Base-by-base conservation (phyloP, 73 alveolate species). In the Uronychia setigera region DNA sequence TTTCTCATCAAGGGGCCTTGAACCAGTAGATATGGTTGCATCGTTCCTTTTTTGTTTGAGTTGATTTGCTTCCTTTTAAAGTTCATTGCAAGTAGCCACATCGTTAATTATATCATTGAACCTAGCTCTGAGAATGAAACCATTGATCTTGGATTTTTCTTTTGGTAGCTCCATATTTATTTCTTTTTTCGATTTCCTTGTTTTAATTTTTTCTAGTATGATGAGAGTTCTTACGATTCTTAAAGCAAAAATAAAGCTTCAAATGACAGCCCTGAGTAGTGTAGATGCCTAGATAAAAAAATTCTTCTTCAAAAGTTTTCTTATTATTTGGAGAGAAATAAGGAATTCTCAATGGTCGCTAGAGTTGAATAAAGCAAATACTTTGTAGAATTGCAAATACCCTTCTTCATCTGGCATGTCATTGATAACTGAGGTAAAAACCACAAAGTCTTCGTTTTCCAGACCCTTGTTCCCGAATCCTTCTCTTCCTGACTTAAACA, bases 371-470 rank as follows among this genome's bases (percentile, higher is more conserved):
- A 19, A 46, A 46, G 67, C 5, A 11, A 11, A 46, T 19, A 46
- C 5, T 5, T 5, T 46, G 19, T 46, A 46, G 67, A 5, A 46
- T 46, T 46, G 5, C n/a, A n/a, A 46, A 19, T 46, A 19, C n/a
- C 19, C 67, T 19, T 46, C 67, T 46, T 46, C 67, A 46, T 46
- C 67, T 46, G 67, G 67, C 67, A 46, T 46, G 67, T 46, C 67
- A 46, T 46, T 46, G n/a, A 46, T 5, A 11, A 19, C 19, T 11
- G 67, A 46, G 5, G 19, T 46, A 19, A 11, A 46, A 19, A 46
- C 67, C 67, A 46, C 67, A 19, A 46, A 46, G 19, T 46, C 67
- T 19, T 46, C 67, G 19, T 46, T 46, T 46, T 46, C 67, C n/a
- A 46, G n/a, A 46, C 67, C 67, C 19, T 46, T 46, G 67, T 46